Percentiles rank a stretch among this genome's conserved stretches.
Evolutionary conservation across 345 rosid genomes (phyloP).

Genomic region (Gossypium longicalyx): DNA sequence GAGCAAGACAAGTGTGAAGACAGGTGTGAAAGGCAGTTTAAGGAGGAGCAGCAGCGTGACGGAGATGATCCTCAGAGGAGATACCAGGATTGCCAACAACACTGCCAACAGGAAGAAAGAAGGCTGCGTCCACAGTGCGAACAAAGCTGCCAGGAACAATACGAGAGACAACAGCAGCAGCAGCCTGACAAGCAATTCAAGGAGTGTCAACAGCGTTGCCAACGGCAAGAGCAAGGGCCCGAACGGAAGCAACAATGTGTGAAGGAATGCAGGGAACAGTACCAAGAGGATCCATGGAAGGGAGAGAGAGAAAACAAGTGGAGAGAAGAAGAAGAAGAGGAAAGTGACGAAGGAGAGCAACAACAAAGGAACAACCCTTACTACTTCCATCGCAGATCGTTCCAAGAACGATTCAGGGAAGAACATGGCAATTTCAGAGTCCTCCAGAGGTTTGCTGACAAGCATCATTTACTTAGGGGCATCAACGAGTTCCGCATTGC

Average conservation of each 20-base stretch:
- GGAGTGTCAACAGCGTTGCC: neutral
- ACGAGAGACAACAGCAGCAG: neutral
- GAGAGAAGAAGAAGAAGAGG: neutral
- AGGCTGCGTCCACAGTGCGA: neutral
- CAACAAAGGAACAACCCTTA: neutral
- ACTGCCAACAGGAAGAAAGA: neutral
- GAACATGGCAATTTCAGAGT: conserved; percentile 2
- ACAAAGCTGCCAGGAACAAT: neutral
- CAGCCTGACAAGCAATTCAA: neutral
- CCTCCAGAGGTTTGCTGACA: conserved; percentile 3
- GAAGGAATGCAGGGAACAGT: neutral
- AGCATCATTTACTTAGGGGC: neutral
- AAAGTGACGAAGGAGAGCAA: too few species aligned
- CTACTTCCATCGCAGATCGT: neutral
- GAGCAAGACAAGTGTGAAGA: neutral
- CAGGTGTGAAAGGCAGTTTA: neutral
- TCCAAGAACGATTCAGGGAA: neutral
- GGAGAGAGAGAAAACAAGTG: neutral
- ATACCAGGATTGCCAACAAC: neutral
- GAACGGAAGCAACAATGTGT: neutral
- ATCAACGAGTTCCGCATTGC: conserved; percentile 1
- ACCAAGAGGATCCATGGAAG: neutral
- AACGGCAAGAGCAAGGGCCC: neutral
- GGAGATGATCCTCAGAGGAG: neutral
- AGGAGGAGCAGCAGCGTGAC: neutral